Conservation (phyloP, 2,329 filamentous ascomycete genomes). For the Aspergillus sp. region DNA sequence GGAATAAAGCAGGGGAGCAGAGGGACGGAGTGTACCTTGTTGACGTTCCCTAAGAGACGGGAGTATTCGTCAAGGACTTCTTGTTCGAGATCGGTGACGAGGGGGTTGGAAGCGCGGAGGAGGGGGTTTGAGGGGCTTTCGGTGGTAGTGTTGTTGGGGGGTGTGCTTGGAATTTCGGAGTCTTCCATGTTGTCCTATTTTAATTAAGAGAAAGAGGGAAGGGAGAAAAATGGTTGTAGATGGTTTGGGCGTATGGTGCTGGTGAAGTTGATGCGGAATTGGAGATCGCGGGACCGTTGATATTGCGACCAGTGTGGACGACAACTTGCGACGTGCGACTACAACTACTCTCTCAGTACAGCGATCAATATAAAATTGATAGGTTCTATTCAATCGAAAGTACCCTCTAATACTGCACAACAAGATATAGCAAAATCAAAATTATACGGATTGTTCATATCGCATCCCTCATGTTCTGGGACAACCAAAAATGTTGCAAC, state of each 20-base stretch:
- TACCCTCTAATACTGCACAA: too few species aligned
- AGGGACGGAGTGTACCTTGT: conserved; percentile 55
- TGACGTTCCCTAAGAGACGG: conserved; percentile 79
- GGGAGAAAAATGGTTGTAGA: background rate
- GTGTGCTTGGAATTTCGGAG: conserved; percentile 11
- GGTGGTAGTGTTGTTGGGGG: conserved; percentile 8
- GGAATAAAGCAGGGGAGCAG: background rate
- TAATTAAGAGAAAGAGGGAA: background rate
- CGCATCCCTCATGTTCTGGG: too few species aligned
- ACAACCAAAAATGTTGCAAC: too few species aligned
- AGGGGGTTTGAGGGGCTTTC: conserved; percentile 27
- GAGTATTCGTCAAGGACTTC: conserved; percentile 94
- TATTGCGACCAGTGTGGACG: too few species aligned
- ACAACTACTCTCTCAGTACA: too few species aligned
- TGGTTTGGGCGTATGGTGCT: background rate
- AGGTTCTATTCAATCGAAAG: too few species aligned
- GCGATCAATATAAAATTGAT: too few species aligned
- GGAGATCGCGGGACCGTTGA: background rate
- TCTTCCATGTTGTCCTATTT: background rate
- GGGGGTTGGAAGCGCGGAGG: conserved; percentile 29
- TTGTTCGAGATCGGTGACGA: conserved; percentile 73
- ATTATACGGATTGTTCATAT: too few species aligned
- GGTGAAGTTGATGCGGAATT: background rate
- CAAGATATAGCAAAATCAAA: too few species aligned
- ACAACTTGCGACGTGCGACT: too few species aligned